Evolutionary conservation across 768 basidiomycete genomes (phyloP), one percentile per base, ranked within the genome.

Genomic region (Calocybe cyanea): DNA sequence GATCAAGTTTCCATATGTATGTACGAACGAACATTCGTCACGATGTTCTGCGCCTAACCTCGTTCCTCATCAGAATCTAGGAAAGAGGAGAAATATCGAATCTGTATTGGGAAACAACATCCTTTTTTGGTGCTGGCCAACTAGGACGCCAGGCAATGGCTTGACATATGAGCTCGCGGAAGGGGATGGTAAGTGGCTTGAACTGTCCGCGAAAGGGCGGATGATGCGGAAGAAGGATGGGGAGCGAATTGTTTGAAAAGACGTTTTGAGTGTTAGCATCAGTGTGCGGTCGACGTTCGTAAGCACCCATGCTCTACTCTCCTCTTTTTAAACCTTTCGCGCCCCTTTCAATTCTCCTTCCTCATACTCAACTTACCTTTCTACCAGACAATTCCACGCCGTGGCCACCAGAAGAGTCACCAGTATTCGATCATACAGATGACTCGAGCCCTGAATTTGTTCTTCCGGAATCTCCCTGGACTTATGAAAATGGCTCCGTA

Each of bases 1-100:
- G 85, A 69, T 94, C 56, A 92, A 87, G 63, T 98, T 93, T 60
- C 96, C 95, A 43, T 98, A 97, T 63, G 92, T 90, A 63, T 53
- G 83, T 57, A 41, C 31, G 49, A n/a, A 28, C 13, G 41, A 9
- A 14, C 17, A 38, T 7, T 39, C 38, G 9, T 36, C 23, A 33
- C 25, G 11, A 54, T 63, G n/a, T n/a, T 7, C n/a, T 35, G 13
- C 7, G 7, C 17, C 13, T 28, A 57, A 25, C 36, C n/a, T 49
- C 21, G 43, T 14, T 25, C 1, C 38, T n/a, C 38, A 4, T 24
- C 57, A 96, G 92, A 81, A 97, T 63, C 71, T 98, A 45, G 94
- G 94, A 9, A 57, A 66, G 34, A 63, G 78, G 53, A 70, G 72
- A 38, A 99, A 99, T 57, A 66, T 94, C 17, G 71, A 78, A 49